Base-by-base conservation (phyloP, 2,329 filamentous ascomycete genomes). In the Thielaviopsis euricoi region DNA sequence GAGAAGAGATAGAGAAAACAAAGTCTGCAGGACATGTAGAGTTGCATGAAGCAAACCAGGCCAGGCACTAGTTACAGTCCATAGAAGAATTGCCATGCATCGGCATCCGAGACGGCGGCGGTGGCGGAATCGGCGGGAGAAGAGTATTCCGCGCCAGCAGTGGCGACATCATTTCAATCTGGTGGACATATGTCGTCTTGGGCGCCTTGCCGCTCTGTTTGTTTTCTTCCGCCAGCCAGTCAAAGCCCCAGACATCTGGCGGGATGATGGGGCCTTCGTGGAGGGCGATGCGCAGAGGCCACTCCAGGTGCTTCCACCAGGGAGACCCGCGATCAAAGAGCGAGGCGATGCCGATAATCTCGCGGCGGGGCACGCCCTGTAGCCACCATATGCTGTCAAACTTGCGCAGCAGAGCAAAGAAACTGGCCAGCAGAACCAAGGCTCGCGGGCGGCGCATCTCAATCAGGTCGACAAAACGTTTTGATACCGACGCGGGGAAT, bases 361-460 rank as follows among this genome's bases (percentile, higher is more conserved):
- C 80, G 58, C 80, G 76, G 17, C 77, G 76, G 7, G 82, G 78
- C 64, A 85, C 82, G 46, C 83, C 82, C 21, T 81, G 75, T 26
- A 87, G 71, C 84, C 85, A 88, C 85, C 85, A 88, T 17, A 82
- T 71, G 17, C 73, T 68, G 61, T 83, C 78, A 61, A 85, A 72
- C 37, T 76, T 75, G 64, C 82, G 82, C 52, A 86, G 71, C 43
- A 85, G 70, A 26, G 80, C 82, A 64, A 85, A 85, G 66, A 84
- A 86, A 66, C 79, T 82, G 6, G 81, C 82, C 1, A 85, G 73
- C 40, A 85, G 80, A 33, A 78, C 76, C 26, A 86, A 71, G 1
- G 82, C 80, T 13, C 82, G 78, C 1, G 82, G 82, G 13, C 78
- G 74, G 59, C 78, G 76, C 57, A 74, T 71, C 61, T 78, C 76